A percentile compares a stretch with the other conserved stretches of the same genome.
These are phyloP conservation scores for Skeletonema marinoi DNA, from an alignment of 108 stramenopile genomes.

Conservation along the genomic window DNA sequence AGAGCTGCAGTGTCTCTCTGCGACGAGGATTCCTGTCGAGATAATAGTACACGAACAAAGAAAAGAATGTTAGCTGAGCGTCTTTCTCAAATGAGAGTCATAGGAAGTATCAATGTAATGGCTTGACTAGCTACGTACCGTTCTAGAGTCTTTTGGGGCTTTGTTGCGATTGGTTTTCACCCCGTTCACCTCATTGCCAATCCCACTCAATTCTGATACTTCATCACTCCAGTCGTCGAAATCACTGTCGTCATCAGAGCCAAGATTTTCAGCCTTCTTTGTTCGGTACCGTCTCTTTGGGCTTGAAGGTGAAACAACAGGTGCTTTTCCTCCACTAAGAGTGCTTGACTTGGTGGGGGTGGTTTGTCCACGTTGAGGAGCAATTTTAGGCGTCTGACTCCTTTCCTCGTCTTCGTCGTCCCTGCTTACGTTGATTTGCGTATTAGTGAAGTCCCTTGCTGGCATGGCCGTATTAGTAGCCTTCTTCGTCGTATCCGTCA, in stretches of 20 bases:
- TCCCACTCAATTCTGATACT: constrained; percentile 45
- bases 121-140: constrained; percentile 13
- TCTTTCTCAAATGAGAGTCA: neutral
- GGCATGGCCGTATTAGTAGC: constrained; percentile 11
- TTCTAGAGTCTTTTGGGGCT: neutral
- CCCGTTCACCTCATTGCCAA: constrained; percentile 34
- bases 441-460: constrained; percentile 21
- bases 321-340: neutral
- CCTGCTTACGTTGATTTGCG: constrained; percentile 16
- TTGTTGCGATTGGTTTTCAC: neutral
- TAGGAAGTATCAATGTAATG: too few relatives aligned
- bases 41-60: neutral
- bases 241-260: constrained; percentile 2
- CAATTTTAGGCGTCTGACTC: neutral
- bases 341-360: neutral
- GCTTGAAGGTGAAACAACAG: neutral
- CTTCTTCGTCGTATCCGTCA: constrained; percentile 43
- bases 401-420: constrained; percentile 5
- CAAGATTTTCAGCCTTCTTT: constrained; percentile 11
- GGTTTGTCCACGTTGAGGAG: neutral
- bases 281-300: neutral
- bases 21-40: constrained; percentile 11
- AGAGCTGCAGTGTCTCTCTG: neutral
- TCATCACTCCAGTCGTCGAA: constrained; percentile 25
- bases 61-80: neutral